phyloP scores from a whole-genome alignment of 768 basidiomycete species.

The Mycena olivaceomarginata region DNA sequence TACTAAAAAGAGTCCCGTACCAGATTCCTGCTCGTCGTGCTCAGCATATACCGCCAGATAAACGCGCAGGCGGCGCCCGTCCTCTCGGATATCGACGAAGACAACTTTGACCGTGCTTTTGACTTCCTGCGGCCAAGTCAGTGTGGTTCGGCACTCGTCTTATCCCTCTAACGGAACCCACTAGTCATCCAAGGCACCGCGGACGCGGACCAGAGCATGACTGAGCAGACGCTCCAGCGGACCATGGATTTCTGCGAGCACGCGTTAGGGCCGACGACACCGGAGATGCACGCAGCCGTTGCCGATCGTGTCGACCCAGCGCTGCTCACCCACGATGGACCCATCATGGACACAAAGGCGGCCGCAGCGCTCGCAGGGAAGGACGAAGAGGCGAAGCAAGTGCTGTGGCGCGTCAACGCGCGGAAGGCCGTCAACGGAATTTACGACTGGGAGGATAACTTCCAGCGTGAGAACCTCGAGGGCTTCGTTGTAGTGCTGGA shows the following conservation, averaged over 20 bases:
- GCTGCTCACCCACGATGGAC: slow-evolving; percentile 1
- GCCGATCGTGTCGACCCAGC: not conserved
- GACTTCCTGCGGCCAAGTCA: slow-evolving; percentile 60
- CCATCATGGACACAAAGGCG: not conserved
- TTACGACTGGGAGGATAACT: slow-evolving; percentile 22
- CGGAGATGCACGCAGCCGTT: slow-evolving; percentile 13
- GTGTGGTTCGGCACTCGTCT: not conserved
- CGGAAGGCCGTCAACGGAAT: slow-evolving; percentile 24
- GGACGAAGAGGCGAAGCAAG: slow-evolving; percentile 20
- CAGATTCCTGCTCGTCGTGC: slow-evolving; percentile 68
- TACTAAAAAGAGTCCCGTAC: not conserved
- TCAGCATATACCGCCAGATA: slow-evolving; percentile 71
- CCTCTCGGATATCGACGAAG: slow-evolving; percentile 65
- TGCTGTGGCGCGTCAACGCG: slow-evolving; percentile 14
- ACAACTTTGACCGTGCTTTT: slow-evolving; percentile 70
- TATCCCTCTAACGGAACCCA: too few species aligned
- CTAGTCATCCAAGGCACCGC: slow-evolving; percentile 21
- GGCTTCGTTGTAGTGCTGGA: slow-evolving; percentile 8
- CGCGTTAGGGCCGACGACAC: slow-evolving; percentile 20
- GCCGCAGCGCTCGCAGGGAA: not conserved
- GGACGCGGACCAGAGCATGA: slow-evolving; percentile 6
- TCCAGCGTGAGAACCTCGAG: not conserved
- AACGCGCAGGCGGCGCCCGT: slow-evolving; percentile 60
- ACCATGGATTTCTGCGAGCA: slow-evolving; percentile 22
- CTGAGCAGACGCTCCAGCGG: slow-evolving; percentile 1